These are phyloP conservation scores for Penicillium sumatraense DNA, from an alignment of 2,329 filamentous ascomycete species.

Conservation along the genomic window DNA sequence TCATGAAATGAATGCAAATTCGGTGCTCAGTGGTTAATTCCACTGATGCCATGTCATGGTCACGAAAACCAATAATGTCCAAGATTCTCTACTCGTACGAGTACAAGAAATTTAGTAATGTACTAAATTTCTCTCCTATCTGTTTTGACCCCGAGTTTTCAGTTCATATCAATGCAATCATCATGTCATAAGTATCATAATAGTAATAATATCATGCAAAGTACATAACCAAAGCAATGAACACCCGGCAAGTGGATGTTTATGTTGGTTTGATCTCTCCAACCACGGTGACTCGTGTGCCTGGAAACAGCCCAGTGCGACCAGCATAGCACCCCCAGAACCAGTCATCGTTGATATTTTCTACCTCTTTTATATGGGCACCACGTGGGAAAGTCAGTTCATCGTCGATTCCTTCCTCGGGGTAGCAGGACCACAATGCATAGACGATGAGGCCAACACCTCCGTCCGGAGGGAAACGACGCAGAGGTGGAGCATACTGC, in stretches of 20 bases:
- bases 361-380: slow-evolving; percentile 80
- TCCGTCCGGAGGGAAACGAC: slow-evolving; percentile 73
- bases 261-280: slow-evolving; percentile 35
- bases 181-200: slow-evolving; percentile 17
- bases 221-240: neutral
- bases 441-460: slow-evolving; percentile 67
- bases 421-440: slow-evolving; percentile 80
- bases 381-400: slow-evolving; percentile 84
- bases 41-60: neutral
- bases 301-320: slow-evolving; percentile 76
- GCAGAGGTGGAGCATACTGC: slow-evolving; percentile 15
- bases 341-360: slow-evolving; percentile 92
- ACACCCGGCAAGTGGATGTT: neutral
- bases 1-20: neutral
- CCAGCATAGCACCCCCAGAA: slow-evolving; percentile 86
- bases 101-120: too few relatives aligned
- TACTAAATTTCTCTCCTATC: too few relatives aligned
- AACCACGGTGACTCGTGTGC: slow-evolving; percentile 69
- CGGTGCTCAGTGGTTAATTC: neutral
- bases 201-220: slow-evolving; percentile 14
- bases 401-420: slow-evolving; percentile 60
- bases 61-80: too few relatives aligned
- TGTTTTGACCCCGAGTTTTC: too few relatives aligned
- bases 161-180: slow-evolving; percentile 12
- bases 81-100: too few relatives aligned